phyloP scores from a whole-genome alignment of 108 stramenopile species.

The Seminavis robusta region DNA sequence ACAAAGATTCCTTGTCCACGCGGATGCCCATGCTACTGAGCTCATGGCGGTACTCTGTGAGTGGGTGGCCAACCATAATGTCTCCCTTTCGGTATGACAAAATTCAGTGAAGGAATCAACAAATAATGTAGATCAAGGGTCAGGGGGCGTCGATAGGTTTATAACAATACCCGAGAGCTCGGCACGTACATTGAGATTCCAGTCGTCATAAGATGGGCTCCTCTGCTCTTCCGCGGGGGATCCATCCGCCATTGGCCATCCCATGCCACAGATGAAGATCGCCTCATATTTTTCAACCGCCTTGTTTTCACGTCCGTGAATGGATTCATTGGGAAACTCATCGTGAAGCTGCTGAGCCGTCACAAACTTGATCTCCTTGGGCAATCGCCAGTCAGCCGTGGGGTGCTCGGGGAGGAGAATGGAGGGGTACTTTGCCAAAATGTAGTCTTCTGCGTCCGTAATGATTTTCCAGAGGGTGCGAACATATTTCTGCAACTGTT shows the following conservation, averaged over 20 bases:
- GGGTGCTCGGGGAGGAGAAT: slow-evolving; percentile 36
- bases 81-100: no score
- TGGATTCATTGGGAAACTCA: slow-evolving; percentile 24
- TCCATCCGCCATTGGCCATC: slow-evolving; percentile 53
- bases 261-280: slow-evolving; percentile 55
- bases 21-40: slow-evolving; percentile 47
- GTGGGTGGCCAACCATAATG: slow-evolving; percentile 26
- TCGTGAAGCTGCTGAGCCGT: slow-evolving; percentile 42
- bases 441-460: slow-evolving; percentile 39
- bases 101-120: no score
- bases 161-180: neutral
- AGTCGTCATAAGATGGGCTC: slow-evolving; percentile 50
- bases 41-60: slow-evolving; percentile 51
- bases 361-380: slow-evolving; percentile 48
- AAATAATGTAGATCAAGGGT: neutral
- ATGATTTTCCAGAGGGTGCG: slow-evolving; percentile 46
- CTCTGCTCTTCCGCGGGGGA: slow-evolving; percentile 38
- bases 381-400: slow-evolving; percentile 28
- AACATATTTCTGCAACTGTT: slow-evolving; percentile 35
- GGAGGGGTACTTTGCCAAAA: slow-evolving; percentile 36
- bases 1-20: slow-evolving; percentile 30
- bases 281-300: slow-evolving; percentile 42
- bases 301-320: slow-evolving; percentile 40
- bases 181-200: slow-evolving; percentile 28
- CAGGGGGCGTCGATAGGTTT: neutral